Percentiles rank a stretch among this genome's conserved stretches.
These are phyloP conservation scores for Diphasiastrum complanatum DNA, from an alignment of 83 land plant species.

Conservation along the genomic window DNA sequence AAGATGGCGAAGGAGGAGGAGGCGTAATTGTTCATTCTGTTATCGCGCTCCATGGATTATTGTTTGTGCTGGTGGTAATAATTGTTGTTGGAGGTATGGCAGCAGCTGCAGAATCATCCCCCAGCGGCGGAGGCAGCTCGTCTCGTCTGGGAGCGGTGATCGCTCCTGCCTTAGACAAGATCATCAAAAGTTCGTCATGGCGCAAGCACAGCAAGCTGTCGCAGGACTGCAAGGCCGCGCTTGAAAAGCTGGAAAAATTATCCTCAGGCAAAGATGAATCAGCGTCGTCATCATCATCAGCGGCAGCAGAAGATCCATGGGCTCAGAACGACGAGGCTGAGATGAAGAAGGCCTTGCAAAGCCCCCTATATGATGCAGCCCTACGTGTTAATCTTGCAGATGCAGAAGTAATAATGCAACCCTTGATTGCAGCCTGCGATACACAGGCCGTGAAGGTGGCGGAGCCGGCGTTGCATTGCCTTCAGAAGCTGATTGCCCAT, in stretches of 20 bases:
- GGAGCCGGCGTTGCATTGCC: slow-evolving; percentile 75
- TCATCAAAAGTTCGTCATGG: slow-evolving; percentile 91
- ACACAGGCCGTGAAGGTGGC: slow-evolving; percentile 52
- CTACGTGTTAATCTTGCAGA: slow-evolving; percentile 33
- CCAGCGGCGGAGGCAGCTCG: slow-evolving; percentile 14
- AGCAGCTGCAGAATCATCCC: too few relatives aligned
- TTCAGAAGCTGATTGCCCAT: slow-evolving; percentile 53
- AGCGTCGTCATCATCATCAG: too few relatives aligned
- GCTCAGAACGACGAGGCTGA: slow-evolving; percentile 9
- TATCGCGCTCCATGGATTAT: too few relatives aligned
- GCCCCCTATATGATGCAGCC: slow-evolving; percentile 30
- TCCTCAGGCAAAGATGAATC: slow-evolving; percentile 26
- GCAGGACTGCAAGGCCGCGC: slow-evolving; percentile 64
- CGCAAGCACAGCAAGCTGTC: slow-evolving; percentile 78
- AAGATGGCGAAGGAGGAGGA: too few relatives aligned
- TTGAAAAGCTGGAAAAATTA: slow-evolving; percentile 57
- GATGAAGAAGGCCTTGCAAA: too few relatives aligned
- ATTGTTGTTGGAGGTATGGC: too few relatives aligned
- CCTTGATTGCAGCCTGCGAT: slow-evolving; percentile 60
- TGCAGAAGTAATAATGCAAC: slow-evolving; percentile 50
- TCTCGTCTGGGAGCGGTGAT: slow-evolving; percentile 24
- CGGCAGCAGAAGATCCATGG: slow-evolving; percentile 7
- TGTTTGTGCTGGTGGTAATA: too few relatives aligned
- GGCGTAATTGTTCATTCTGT: too few relatives aligned
- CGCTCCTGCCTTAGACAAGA: slow-evolving; percentile 80